phyloP scores from a whole-genome alignment of 1,284 basidiomycete genomes.

The Cryptococcus sp. region DNA sequence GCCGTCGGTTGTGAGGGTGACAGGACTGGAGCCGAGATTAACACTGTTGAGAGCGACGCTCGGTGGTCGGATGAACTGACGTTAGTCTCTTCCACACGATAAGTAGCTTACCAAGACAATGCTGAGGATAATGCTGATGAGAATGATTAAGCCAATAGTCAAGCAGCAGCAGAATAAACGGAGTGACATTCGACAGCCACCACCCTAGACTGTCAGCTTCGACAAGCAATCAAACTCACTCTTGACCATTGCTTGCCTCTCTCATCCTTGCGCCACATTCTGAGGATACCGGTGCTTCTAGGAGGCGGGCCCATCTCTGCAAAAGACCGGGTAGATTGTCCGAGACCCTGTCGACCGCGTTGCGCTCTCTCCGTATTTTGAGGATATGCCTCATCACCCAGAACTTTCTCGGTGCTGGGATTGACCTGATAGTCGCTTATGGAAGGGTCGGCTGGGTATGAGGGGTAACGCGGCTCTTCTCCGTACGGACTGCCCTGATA shows the following conservation, averaged over 20 bases:
- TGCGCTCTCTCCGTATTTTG: conserved; percentile 32
- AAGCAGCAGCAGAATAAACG: conserved; percentile 55
- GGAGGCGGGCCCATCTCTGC: conserved; percentile 50
- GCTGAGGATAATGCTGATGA: conserved; percentile 69
- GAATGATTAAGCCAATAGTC: conserved; percentile 54
- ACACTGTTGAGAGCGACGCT: conserved; percentile 67
- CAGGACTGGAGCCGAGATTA: conserved; percentile 51
- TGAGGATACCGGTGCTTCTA: conserved; percentile 50
- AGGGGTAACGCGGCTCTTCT: conserved; percentile 25
- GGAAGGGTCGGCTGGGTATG: conserved; percentile 27
- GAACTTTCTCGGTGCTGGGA: conserved; percentile 37
- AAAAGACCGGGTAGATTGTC: conserved; percentile 33
- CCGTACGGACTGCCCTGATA: conserved; percentile 20
- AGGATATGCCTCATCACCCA: conserved; percentile 14
- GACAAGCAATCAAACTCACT: conserved; percentile 29
- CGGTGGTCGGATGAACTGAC: conserved; percentile 77
- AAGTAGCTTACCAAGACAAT: conserved; percentile 65
- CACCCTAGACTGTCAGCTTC: conserved; percentile 35
- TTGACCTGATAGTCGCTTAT: conserved; percentile 16
- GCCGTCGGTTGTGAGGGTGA: conserved; percentile 49
- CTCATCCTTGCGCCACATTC: conserved; percentile 55
- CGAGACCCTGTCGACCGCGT: conserved; percentile 37
- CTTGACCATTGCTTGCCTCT: conserved; percentile 52
- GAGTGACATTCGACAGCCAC: conserved; percentile 38
- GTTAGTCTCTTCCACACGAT: conserved; percentile 1